Base-by-base conservation (phyloP, 805 yeast species). In the Wickerhamiella qilinensis region DNA sequence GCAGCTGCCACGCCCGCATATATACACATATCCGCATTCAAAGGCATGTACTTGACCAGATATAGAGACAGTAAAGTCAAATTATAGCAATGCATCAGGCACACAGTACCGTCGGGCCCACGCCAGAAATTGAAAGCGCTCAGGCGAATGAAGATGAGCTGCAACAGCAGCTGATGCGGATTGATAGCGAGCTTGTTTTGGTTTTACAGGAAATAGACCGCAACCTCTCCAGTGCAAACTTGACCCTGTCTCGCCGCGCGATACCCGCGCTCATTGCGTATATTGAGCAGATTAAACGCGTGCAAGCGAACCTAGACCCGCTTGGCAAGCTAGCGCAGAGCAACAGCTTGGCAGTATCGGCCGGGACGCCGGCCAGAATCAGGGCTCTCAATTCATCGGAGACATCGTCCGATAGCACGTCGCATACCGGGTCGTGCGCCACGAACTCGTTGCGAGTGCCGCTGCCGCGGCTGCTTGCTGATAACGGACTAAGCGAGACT, bases 191-290 rank as follows among this genome's bases (percentile, higher is more conserved):
- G 2, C 79, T 82, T 31, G 82, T 93, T 0, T 55, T 78, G 38
- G 71, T 75, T 4, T 59, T 85, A 35, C 94, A 83, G 55, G 77
- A 75, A 35, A 80, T 85, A 19, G 94, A 84, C 58, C 68, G 73
- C 35, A 77, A 82, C 50, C 65, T 84, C 36, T 69, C 78, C 11
- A 63, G 68, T 33, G 73, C 86, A 17, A 82, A 79, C 53, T 67
- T 73, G 34, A 67, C 76, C 25, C 72, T 85, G 20, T 73, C 74
- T 35, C 78, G 77, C 43, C 67, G 68, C 31, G 66, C 84, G 22
- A 63, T 81, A 24, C 94, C 94, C 2, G 63, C 71, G 11, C 67
- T 84, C 18, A 68, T 71, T 44, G 62, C 65, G 33, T 82, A 80
- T 50, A 71, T 22, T 7, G 22, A 30, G 30, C 28, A 36, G 19